Percentiles rank a stretch among this genome's conserved stretches.
These are phyloP conservation scores for Claviceps quebecensis DNA, from an alignment of 2,329 filamentous ascomycete species.

Conservation along the genomic window DNA sequence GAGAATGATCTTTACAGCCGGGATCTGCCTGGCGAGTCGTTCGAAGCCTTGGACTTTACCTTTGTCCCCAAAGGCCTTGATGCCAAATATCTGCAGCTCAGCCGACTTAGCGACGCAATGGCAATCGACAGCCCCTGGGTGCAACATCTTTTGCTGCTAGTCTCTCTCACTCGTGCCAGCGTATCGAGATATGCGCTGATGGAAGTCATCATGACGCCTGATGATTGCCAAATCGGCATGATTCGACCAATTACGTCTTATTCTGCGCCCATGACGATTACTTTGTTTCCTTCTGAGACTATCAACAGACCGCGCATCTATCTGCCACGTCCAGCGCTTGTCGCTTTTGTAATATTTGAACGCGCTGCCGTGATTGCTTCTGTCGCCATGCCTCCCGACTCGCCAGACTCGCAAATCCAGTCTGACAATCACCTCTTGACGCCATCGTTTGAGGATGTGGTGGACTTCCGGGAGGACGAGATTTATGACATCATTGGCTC, in stretches of 20 bases:
- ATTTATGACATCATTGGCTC: slow-evolving; percentile 50
- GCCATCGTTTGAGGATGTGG: slow-evolving; percentile 68
- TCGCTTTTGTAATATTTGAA: slow-evolving; percentile 71
- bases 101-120: slow-evolving; percentile 35
- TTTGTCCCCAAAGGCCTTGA: slow-evolving; percentile 45
- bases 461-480: slow-evolving; percentile 59
- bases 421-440: slow-evolving; percentile 49
- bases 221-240: slow-evolving; percentile 43
- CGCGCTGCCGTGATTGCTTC: slow-evolving; percentile 67
- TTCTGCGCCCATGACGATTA: slow-evolving; percentile 35
- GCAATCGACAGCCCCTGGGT: slow-evolving; percentile 35
- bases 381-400: slow-evolving; percentile 50
- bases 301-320: slow-evolving; percentile 49
- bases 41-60: slow-evolving; percentile 69
- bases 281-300: slow-evolving; percentile 22
- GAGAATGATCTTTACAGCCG: slow-evolving; percentile 34
- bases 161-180: slow-evolving; percentile 38
- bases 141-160: slow-evolving; percentile 48
- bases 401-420: slow-evolving; percentile 63
- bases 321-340: slow-evolving; percentile 63
- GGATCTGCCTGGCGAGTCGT: slow-evolving; percentile 39
- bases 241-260: slow-evolving; percentile 56
- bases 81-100: slow-evolving; percentile 34
- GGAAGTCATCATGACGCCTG: slow-evolving; percentile 49
- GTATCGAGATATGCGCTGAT: slow-evolving; percentile 57